Conservation (phyloP, 768 basidiomycete species). For the Cyathus striatus region DNA sequence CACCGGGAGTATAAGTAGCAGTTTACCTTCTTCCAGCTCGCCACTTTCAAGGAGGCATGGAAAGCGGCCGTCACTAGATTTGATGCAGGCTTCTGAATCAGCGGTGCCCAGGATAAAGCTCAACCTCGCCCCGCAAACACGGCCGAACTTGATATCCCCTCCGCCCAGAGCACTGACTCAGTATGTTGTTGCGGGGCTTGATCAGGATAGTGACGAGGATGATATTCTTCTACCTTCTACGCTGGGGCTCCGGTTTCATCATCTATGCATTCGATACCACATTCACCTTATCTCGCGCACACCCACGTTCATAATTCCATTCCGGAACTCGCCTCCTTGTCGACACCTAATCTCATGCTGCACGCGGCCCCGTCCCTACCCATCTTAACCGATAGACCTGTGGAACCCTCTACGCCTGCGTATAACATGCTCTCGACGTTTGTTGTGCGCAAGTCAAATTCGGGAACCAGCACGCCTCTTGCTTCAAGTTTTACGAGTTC, state of each 20-base stretch:
- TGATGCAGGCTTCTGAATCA: constrained; percentile 15
- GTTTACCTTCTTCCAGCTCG: constrained; percentile 34
- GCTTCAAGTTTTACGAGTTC: constrained; percentile 23
- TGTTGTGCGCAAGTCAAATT: constrained; percentile 28
- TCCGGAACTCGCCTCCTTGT: constrained; percentile 15
- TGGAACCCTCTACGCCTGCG: constrained; percentile 48
- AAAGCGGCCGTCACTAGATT: constrained; percentile 45
- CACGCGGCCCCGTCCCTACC: constrained; percentile 15
- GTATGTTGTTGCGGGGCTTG: constrained; percentile 55
- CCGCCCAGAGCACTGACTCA: constrained; percentile 75
- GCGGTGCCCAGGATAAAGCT: constrained; percentile 39
- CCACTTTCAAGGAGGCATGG: constrained; percentile 19
- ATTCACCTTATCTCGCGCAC: constrained; percentile 19
- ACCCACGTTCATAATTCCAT: constrained; percentile 11
- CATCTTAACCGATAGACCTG: constrained; percentile 27
- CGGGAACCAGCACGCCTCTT: constrained; percentile 27
- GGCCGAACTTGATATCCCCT: constrained; percentile 55
- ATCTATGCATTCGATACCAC: constrained; percentile 29
- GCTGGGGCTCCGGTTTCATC: constrained; percentile 53
- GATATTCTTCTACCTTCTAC: constrained; percentile 64
- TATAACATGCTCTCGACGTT: constrained; percentile 61
- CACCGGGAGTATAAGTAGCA: constrained; percentile 30
- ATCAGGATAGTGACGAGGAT: constrained; percentile 45
- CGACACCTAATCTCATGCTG: constrained; percentile 20
- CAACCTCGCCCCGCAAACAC: constrained; percentile 44